Percentiles rank a stretch among this genome's conserved stretches.
These are phyloP conservation scores for Phytopythium ostracodes DNA, from an alignment of 352 stramenopile genomes.

Conservation along the genomic window DNA sequence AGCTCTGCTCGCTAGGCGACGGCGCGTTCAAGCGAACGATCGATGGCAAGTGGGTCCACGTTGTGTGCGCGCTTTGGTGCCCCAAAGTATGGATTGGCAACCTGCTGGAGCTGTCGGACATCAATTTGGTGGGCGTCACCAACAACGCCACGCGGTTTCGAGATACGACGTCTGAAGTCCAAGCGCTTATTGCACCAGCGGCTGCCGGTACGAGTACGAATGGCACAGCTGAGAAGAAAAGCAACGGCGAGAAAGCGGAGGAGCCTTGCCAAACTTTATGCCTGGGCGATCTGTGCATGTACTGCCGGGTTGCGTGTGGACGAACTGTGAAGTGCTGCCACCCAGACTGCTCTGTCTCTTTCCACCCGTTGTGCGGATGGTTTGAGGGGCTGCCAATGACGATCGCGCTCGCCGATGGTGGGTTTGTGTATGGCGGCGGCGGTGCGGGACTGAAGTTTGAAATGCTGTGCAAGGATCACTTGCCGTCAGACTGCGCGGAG, in stretches of 20 bases:
- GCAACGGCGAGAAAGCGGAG: slow-evolving; percentile 1
- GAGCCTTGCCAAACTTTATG: not conserved
- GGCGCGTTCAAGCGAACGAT: slow-evolving; percentile 85
- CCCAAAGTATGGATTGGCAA: slow-evolving; percentile 86
- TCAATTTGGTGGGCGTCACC: slow-evolving; percentile 51
- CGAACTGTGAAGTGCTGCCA: slow-evolving; percentile 68
- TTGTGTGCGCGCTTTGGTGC: slow-evolving; percentile 88
- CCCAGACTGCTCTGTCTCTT: slow-evolving; percentile 48
- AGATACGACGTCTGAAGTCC: slow-evolving; percentile 53
- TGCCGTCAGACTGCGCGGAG: slow-evolving; percentile 39
- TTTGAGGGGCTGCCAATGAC: slow-evolving; percentile 79
- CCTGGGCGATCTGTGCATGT: slow-evolving; percentile 49
- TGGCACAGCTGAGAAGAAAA: slow-evolving; percentile 3
- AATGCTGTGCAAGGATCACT: slow-evolving; percentile 57
- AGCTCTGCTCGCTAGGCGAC: slow-evolving; percentile 79
- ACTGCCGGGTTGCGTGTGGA: slow-evolving; percentile 75
- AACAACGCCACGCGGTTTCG: slow-evolving; percentile 43
- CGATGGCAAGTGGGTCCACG: slow-evolving; percentile 86
- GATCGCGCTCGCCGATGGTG: slow-evolving; percentile 33
- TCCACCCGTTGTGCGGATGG: slow-evolving; percentile 85
- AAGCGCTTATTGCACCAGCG: slow-evolving; percentile 28
- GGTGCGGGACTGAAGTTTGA: slow-evolving; percentile 68
- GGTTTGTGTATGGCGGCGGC: slow-evolving; percentile 69
- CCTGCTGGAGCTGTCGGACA: slow-evolving; percentile 68
- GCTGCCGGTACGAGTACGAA: not conserved